Evolutionary conservation across 371 early-diverging fungal genomes (phyloP), one percentile per base, ranked within the genome.

Genomic region (Ecytonucleospora hepatopenaei): DNA sequence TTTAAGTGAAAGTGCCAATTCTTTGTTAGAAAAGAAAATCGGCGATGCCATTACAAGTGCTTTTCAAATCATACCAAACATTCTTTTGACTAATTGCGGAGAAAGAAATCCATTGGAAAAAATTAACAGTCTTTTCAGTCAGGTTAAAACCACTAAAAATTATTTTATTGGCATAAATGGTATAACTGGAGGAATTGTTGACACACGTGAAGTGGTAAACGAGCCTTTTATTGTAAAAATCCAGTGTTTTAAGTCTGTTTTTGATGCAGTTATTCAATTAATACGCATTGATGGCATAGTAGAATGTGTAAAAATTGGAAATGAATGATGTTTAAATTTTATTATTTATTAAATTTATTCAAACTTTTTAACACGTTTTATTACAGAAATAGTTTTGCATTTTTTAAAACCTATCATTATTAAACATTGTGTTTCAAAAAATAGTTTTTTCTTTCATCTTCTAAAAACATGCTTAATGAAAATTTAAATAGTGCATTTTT

Each of bases 221-320:
- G 99, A 99, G 82, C 95, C 97, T n/a, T 84, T 86, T 65, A 89
- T 91, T 17, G 97, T 99, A 69, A 99, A 99, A 83, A 86, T 88
- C 24, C 99, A 99, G 84, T 91, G 90, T 3, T 84, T 97, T 80
- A 97, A 94, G 86, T 92, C 94, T 31, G 96, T 96, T n/a, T 88
- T 99, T 73, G 97, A 97, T 79, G 85, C 85, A 71, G 76, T 74
- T 15, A 69, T 71, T 21, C 67, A 77, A 28, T 56, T 81, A 24
- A 48, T 81, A n/a, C 59, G 81, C 35, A 78, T 81, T 51, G 81
- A 81, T 71, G 79, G 81, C 4, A 71, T 81, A 47, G 67, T 81
- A 62, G 73, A 78, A 57, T 66, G 65, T 47, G 65, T 57, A 49
- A 51, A 17, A 28, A 54, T 51, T 4, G 55, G 53, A 56, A 47